Evolutionary conservation across 495 filamentous ascomycete species (phyloP).

Genomic region (Penicillium flavigenum): DNA sequence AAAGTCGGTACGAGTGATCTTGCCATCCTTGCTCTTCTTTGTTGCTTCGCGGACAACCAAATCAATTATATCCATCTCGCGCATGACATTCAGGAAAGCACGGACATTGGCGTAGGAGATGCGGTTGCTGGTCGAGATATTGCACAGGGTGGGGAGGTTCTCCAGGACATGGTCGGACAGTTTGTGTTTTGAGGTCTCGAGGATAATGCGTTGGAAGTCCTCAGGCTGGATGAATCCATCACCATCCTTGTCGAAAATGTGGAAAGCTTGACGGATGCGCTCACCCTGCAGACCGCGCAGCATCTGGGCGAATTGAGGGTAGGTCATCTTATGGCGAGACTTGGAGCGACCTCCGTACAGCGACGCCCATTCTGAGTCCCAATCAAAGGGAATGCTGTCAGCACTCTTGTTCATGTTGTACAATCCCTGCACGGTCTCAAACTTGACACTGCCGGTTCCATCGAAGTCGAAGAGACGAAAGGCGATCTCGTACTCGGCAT

Average conservation of each 20-base stretch:
- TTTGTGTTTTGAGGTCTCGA: constrained; percentile 92
- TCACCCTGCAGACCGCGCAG: constrained; percentile 93
- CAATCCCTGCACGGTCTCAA: constrained; percentile 74
- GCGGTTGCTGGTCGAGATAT: constrained; percentile 86
- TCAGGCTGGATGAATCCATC: constrained; percentile 97
- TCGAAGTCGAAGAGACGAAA: constrained; percentile 93
- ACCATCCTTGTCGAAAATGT: constrained; percentile 84
- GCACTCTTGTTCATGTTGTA: constrained; percentile 81
- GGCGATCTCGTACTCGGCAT: constrained; percentile 98
- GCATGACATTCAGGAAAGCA: constrained; percentile 94
- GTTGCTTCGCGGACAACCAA: constrained; percentile 84
- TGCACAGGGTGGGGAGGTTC: constrained; percentile 90
- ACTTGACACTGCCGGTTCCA: constrained; percentile 78
- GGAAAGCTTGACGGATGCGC: constrained; percentile 91
- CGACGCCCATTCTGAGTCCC: constrained; percentile 96
- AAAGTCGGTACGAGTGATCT: constrained; percentile 91
- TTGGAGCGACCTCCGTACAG: constrained; percentile 86
- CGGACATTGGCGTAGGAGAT: constrained; percentile 97
- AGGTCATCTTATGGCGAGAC: constrained; percentile 84
- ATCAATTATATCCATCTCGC: constrained; percentile 97
- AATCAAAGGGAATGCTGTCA: constrained; percentile 87
- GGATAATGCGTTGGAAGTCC: constrained; percentile 94
- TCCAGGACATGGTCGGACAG: constrained; percentile 95
- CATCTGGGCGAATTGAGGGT: constrained; percentile 98
- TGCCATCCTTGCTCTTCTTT: constrained; percentile 79